Evolutionary conservation across 176 grass and related monocot genomes (phyloP).

Genomic region (Musa itinerans): DNA sequence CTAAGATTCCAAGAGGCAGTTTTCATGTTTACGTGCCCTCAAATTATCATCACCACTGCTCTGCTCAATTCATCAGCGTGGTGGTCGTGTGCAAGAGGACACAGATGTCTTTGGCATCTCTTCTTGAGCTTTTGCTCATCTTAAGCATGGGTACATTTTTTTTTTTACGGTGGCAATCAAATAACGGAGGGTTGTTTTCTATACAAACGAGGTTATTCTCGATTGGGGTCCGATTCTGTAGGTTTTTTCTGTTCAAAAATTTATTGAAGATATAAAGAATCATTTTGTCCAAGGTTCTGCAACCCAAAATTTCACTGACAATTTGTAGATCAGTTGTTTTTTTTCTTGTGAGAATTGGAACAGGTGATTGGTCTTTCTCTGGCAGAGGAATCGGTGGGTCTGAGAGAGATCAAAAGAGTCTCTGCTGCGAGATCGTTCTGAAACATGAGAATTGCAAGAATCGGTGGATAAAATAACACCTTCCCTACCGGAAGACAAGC

Average conservation of each 20-base stretch:
- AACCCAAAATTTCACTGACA: neutral
- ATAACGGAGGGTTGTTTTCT: neutral
- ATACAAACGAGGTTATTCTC: neutral
- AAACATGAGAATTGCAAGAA: neutral
- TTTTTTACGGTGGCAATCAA: neutral
- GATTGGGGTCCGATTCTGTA: neutral
- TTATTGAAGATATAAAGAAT: neutral
- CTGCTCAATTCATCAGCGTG: neutral
- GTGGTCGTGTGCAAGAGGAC: neutral
- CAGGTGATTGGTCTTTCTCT: neutral
- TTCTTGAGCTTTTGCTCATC: neutral
- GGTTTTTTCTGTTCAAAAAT: neutral
- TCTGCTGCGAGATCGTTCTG: neutral
- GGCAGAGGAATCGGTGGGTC: neutral
- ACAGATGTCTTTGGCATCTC: neutral
- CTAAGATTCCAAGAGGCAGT: neutral
- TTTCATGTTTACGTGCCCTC: neutral
- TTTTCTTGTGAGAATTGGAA: no score
- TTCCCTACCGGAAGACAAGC: neutral
- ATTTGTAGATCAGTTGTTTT: no score
- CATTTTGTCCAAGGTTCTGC: neutral
- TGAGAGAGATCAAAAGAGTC: neutral
- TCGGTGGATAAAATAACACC: neutral
- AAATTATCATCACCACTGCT: neutral
- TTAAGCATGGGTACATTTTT: neutral